A percentile compares a stretch with the other conserved stretches of the same genome.
phyloP scores from a whole-genome alignment of 2,329 filamentous ascomycete species.

The Scorias spongiosa region DNA sequence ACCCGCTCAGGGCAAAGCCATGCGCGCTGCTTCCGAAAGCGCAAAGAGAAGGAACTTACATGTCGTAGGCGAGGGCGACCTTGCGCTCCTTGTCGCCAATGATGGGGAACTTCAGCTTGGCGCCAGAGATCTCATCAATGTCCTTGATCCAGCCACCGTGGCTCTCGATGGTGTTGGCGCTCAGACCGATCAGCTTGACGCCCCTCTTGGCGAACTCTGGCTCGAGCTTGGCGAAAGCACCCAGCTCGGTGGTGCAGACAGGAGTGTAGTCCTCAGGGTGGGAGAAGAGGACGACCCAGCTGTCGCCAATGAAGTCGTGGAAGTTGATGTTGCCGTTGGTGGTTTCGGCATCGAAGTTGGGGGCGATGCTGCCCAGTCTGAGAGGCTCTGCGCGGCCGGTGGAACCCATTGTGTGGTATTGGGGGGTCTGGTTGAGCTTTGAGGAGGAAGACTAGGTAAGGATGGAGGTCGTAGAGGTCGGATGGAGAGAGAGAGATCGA shows the following conservation, averaged over 20 bases:
- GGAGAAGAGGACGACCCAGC: constrained; percentile 57
- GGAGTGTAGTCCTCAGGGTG: constrained; percentile 49
- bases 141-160: constrained; percentile 39
- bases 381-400: constrained; percentile 27
- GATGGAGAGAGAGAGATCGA: background rate
- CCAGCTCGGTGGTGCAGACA: constrained; percentile 48
- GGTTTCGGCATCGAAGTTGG: constrained; percentile 55
- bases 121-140: constrained; percentile 35
- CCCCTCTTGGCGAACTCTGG: constrained; percentile 47
- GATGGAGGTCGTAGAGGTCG: background rate
- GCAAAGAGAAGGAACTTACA: constrained; percentile 21
- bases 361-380: constrained; percentile 50
- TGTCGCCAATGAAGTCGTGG: constrained; percentile 56
- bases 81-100: constrained; percentile 39
- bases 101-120: constrained; percentile 35
- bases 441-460: too few relatives aligned
- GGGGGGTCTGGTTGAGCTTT: background rate
- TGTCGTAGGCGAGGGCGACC: constrained; percentile 37
- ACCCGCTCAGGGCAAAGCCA: background rate
- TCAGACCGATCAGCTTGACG: constrained; percentile 46
- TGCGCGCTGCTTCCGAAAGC: background rate
- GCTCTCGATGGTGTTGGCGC: constrained; percentile 35
- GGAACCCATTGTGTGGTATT: constrained; percentile 6
- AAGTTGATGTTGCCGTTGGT: constrained; percentile 53
- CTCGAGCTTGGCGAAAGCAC: constrained; percentile 48